These are phyloP conservation scores for Candida suzukii DNA, from an alignment of 805 yeast genomes.

Conservation along the genomic window DNA sequence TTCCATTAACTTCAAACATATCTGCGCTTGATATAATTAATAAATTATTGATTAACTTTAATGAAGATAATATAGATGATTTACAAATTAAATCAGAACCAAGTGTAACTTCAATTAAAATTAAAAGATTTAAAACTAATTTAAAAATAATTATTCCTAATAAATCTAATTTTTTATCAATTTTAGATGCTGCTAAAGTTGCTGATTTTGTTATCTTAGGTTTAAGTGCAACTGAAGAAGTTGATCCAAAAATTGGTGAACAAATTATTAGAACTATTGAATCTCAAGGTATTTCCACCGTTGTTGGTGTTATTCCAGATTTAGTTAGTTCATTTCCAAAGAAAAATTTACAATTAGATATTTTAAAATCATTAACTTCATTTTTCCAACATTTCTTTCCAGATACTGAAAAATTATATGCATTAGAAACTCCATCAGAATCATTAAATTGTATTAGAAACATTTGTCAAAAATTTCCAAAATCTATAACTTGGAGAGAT, in stretches of 20 bases:
- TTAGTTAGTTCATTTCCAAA: constrained; percentile 60
- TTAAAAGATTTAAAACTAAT: constrained; percentile 67
- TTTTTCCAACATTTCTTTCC: constrained; percentile 76
- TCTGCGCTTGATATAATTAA: constrained; percentile 48
- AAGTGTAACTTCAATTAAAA: constrained; percentile 42
- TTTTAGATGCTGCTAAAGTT: constrained; percentile 80
- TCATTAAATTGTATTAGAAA: constrained; percentile 65
- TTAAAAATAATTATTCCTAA: constrained; percentile 72
- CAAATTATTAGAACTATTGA: constrained; percentile 82
- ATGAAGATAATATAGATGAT: constrained; percentile 17
- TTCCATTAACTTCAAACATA: constrained; percentile 73
- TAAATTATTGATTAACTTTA: constrained; percentile 35
- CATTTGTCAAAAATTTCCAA: constrained; percentile 82
- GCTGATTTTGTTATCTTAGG: constrained; percentile 89
- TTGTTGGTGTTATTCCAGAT: constrained; percentile 73
- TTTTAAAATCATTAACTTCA: constrained; percentile 54
- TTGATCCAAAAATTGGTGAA: constrained; percentile 75
- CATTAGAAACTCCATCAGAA: constrained; percentile 62
- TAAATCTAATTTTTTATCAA: constrained; percentile 52
- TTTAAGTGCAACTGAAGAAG: constrained; percentile 81
- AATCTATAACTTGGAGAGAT: constrained; percentile 86
- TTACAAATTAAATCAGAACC: constrained; percentile 25
- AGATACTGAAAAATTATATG: constrained; percentile 67
- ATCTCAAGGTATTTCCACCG: constrained; percentile 86
- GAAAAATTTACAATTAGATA: constrained; percentile 69